phyloP scores from a whole-genome alignment of 2,329 filamentous ascomycete species.

The Didymella keratinophila region DNA sequence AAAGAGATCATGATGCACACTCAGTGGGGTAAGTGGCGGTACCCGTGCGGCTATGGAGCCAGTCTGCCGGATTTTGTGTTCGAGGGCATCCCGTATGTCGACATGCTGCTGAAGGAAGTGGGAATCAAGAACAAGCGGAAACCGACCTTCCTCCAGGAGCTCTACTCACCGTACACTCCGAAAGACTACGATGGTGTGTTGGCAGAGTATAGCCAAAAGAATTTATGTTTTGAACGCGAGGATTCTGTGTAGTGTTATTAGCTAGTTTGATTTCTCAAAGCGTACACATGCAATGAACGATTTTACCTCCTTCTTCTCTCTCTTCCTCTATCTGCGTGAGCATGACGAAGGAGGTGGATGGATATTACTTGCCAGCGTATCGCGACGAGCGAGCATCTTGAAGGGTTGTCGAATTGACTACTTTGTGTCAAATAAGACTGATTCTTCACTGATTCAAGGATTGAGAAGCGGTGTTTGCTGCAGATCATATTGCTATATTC shows the following conservation, averaged over 20 bases:
- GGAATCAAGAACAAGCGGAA: slow-evolving; percentile 17
- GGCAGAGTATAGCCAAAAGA: slow-evolving; percentile 28
- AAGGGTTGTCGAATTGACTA: too few species aligned
- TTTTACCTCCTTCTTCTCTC: neutral
- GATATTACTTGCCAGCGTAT: neutral
- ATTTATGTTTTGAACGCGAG: neutral
- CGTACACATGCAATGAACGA: neutral
- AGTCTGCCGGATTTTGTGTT: slow-evolving; percentile 75
- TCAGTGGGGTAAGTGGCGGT: slow-evolving; percentile 58
- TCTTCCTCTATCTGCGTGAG: neutral
- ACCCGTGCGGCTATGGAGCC: slow-evolving; percentile 70
- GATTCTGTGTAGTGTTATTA: neutral
- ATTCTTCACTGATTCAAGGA: neutral
- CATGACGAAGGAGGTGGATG: neutral
- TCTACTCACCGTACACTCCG: slow-evolving; percentile 30
- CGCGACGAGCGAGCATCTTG: neutral
- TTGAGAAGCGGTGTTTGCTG: neutral
- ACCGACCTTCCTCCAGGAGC: slow-evolving; percentile 25
- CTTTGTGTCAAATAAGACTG: neutral
- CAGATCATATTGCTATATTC: neutral
- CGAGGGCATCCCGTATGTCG: slow-evolving; percentile 77
- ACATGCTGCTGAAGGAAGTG: slow-evolving; percentile 55
- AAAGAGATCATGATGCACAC: slow-evolving; percentile 67
- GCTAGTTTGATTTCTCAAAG: neutral
- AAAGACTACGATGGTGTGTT: slow-evolving; percentile 37